Conservation (phyloP, 257 asterid genomes). For the Fraxinus cuspidata region DNA sequence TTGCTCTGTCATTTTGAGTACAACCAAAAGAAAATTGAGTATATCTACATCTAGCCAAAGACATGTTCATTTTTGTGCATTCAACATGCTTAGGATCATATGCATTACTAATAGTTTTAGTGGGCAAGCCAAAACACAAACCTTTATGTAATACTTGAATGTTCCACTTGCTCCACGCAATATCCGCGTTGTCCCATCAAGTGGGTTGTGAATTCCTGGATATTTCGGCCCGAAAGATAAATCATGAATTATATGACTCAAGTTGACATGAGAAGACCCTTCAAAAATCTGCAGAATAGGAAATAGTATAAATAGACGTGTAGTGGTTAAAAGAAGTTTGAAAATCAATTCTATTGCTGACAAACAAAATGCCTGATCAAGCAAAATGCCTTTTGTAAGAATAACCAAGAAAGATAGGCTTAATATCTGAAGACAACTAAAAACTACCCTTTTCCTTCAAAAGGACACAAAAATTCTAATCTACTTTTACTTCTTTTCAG, state of each 20-base stretch:
- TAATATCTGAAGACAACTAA: background rate
- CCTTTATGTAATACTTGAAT: conserved; percentile 98
- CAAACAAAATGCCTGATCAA: background rate
- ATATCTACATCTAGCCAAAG: conserved; percentile 20
- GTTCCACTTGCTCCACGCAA: conserved; percentile 91
- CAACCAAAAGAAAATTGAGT: background rate
- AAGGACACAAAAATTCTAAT: background rate
- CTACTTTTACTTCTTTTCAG: background rate
- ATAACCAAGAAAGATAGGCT: background rate
- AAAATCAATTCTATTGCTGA: background rate
- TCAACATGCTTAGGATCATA: background rate
- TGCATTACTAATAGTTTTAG: conserved; percentile 1
- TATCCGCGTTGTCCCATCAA: conserved; percentile 81
- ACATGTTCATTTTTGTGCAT: background rate
- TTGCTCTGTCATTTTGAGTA: background rate
- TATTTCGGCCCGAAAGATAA: conserved; percentile 95
- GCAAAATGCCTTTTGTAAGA: background rate
- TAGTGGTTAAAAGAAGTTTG: background rate
- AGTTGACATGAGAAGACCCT: conserved; percentile 84
- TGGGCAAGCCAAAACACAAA: conserved; percentile 27
- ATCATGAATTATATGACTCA: conserved; percentile 92
- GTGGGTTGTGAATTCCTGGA: conserved; percentile 98
- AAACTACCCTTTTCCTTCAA: background rate
- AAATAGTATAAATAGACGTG: conserved; percentile 12
- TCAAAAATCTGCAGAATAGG: conserved; percentile 74